Percentiles rank a stretch among this genome's conserved stretches.
Evolutionary conservation across 2,329 filamentous ascomycete genomes (phyloP).

Genomic region (Talaromyces sp.): DNA sequence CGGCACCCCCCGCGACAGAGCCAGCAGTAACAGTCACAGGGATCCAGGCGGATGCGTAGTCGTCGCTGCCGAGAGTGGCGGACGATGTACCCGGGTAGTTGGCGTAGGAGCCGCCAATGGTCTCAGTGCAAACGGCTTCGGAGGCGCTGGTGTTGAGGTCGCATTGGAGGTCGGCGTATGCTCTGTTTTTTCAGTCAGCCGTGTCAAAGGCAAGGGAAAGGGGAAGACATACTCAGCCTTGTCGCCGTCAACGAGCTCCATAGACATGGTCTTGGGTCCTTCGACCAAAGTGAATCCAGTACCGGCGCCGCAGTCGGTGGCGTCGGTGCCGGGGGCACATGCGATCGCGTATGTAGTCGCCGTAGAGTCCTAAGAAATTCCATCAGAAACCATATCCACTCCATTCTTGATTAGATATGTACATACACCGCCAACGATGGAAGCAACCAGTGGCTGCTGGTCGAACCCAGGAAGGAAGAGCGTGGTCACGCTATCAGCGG

Average conservation of each 20-base stretch:
- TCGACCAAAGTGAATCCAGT: constrained; percentile 1
- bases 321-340: constrained; percentile 1
- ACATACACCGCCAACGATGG: constrained; percentile 14
- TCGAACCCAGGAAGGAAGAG: constrained; percentile 19
- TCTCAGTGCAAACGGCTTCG: constrained; percentile 6
- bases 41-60: constrained; percentile 1
- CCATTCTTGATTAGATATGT: neutral
- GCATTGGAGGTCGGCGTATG: neutral
- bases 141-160: neutral
- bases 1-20: neutral
- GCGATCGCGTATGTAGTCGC: constrained; percentile 12
- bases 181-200: neutral
- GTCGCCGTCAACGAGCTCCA: constrained; percentile 2
- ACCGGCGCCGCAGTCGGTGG: constrained; percentile 12
- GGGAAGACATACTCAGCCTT: neutral
- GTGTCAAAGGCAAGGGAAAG: too few relatives aligned
- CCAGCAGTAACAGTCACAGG: constrained; percentile 10
- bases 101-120: neutral
- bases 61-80: neutral
- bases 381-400: neutral
- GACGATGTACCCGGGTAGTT: constrained; percentile 4
- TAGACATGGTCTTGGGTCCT: constrained; percentile 8
- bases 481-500: constrained; percentile 13
- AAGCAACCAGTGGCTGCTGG: constrained; percentile 17
- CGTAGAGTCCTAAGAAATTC: neutral